Base-by-base conservation (phyloP, 768 basidiomycete genomes). In the Lactarius trivialis region DNA sequence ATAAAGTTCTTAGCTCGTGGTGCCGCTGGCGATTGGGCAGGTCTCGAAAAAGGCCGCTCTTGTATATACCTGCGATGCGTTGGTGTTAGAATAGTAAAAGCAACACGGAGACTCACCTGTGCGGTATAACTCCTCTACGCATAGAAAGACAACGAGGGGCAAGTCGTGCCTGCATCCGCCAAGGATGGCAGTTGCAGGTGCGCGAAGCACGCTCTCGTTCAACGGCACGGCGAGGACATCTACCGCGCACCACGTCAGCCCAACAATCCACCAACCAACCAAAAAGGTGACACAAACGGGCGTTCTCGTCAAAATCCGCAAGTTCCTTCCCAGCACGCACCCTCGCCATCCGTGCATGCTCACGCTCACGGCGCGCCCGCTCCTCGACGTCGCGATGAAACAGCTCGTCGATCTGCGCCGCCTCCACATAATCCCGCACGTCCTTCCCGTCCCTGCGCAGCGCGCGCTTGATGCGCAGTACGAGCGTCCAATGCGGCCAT, bases 91-190 rank as follows among this genome's bases (percentile, higher is more conserved):
- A 3, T 9, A 24, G 33, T 4, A 32, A 2, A 21, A 49, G 33
- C 6, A 32, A 30, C 26, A 3, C n/a, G 1, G 2, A 19, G 1
- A 56, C 69, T 43, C 19, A 72, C 79, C 79, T 15, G 78, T 78
- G 24, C 78, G 75, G 58, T 79, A 79, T 36, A 81, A 67, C 65
- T 81, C 78, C 49, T 81, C 80, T 28, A 81, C 62, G 58, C 76
- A 79, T 0, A 76, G 71, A 3, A 76, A 72, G 39, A 76, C 76
- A 2, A 78, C 75, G 26, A 73, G 61, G 7, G 78, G 78, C 1
- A 79, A 64, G 60, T 75, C 60, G 49, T 79, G 74, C 45, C 72
- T 71, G 37, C 72, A 73, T 19, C 77, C 77, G 4, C 73, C 74
- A 3, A 79, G 66, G 32, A 72, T 62, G 19, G 76, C 72, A 15